Evolutionary conservation across 768 basidiomycete species (phyloP).

Genomic region (Ramaria rubella): DNA sequence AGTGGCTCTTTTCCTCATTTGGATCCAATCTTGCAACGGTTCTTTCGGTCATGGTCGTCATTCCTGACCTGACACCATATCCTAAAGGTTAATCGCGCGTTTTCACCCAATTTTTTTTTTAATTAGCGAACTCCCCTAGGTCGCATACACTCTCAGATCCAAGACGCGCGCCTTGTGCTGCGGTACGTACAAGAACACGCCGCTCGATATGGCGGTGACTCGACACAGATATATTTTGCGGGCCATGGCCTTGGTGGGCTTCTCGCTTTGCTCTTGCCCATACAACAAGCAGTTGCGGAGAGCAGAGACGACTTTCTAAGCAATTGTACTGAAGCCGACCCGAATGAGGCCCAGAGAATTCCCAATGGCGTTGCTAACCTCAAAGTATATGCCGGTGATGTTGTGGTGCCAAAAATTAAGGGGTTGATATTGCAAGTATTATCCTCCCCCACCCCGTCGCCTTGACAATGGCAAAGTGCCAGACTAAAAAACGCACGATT

Average conservation of each 20-base stretch:
- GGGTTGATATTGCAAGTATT: conserved; percentile 15
- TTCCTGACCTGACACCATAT: conserved; percentile 11
- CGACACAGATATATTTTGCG: conserved; percentile 11
- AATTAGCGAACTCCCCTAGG: neutral
- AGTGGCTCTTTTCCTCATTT: conserved; percentile 10
- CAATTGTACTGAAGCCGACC: neutral
- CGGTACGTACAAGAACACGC: conserved; percentile 2
- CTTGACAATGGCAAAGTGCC: neutral
- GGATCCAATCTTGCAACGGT: conserved; percentile 1
- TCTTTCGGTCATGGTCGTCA: conserved; percentile 3
- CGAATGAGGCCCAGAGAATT: conserved; percentile 2
- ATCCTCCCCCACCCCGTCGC: neutral
- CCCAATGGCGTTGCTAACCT: conserved; percentile 16
- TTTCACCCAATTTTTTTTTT: neutral
- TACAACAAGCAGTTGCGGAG: conserved; percentile 15
- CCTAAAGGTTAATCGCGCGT: neutral
- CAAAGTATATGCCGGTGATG: conserved; percentile 13
- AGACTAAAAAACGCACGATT: neutral
- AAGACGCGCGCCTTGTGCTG: conserved; percentile 6
- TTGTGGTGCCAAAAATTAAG: conserved; percentile 11
- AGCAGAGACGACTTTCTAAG: conserved; percentile 10
- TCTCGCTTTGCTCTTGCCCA: conserved; percentile 13
- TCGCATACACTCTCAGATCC: conserved; percentile 8
- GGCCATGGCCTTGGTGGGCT: conserved; percentile 16
- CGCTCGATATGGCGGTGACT: conserved; percentile 14